A percentile compares a stretch with the other conserved stretches of the same genome.
These are phyloP conservation scores for Diplodia scrobiculata DNA, from an alignment of 2,329 filamentous ascomycete species.

Conservation along the genomic window DNA sequence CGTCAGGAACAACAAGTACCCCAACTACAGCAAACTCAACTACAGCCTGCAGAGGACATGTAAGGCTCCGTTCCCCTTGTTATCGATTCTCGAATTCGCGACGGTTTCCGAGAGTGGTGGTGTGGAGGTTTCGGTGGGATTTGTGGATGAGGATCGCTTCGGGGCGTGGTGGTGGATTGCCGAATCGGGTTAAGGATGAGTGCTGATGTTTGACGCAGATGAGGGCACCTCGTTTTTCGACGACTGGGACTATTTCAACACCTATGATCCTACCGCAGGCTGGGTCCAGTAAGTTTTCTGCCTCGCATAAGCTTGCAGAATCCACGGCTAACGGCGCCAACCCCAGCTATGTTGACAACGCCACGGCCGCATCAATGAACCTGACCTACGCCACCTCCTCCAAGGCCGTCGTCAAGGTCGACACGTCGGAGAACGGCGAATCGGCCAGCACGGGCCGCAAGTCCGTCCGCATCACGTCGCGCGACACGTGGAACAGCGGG, in stretches of 20 bases:
- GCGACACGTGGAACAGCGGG: slow-evolving; percentile 36
- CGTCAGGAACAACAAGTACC: slow-evolving; percentile 15
- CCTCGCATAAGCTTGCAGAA: neutral
- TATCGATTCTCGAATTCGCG: slow-evolving; percentile 56
- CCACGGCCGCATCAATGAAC: slow-evolving; percentile 22
- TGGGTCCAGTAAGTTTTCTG: slow-evolving; percentile 36
- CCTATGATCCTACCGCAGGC: slow-evolving; percentile 37
- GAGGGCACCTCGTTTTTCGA: slow-evolving; percentile 47
- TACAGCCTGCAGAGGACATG: slow-evolving; percentile 44
- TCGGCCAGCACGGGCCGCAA: slow-evolving; percentile 34
- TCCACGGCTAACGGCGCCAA: neutral
- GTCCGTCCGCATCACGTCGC: slow-evolving; percentile 39
- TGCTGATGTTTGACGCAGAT: slow-evolving; percentile 54
- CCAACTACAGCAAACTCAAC: slow-evolving; percentile 28
- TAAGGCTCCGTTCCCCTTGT: slow-evolving; percentile 66
- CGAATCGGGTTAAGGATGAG: neutral
- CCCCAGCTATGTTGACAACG: slow-evolving; percentile 31
- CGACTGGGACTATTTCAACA: slow-evolving; percentile 39
- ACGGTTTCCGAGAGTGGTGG: slow-evolving; percentile 43
- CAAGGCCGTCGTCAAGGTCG: slow-evolving; percentile 37
- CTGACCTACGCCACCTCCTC: slow-evolving; percentile 26
- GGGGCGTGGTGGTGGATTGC: no score
- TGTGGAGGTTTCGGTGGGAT: slow-evolving; percentile 54
- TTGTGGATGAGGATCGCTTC: neutral
- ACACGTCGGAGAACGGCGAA: slow-evolving; percentile 39